phyloP scores from a whole-genome alignment of 441 rosid genomes.

The Pelargonium myrrhifolium region DNA sequence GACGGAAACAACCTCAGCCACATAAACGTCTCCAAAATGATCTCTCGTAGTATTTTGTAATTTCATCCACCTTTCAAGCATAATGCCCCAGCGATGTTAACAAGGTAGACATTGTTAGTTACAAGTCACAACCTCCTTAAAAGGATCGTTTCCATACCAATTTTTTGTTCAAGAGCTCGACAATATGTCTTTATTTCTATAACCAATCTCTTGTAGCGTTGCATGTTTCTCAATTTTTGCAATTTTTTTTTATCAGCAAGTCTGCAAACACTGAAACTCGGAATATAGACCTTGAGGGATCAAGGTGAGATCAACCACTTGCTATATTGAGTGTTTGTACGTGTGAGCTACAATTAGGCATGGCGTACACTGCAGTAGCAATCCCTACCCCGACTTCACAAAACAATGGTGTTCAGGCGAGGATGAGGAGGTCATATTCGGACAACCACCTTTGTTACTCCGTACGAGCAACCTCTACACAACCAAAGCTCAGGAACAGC shows the following conservation, averaged over 20 bases:
- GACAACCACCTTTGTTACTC: constrained; percentile 56
- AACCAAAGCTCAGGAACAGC: constrained; percentile 47
- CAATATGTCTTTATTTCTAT: too few relatives aligned
- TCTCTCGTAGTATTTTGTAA: background rate
- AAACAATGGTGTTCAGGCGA: background rate
- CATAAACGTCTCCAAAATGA: background rate
- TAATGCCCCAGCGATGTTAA: background rate
- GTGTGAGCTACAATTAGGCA: too few relatives aligned
- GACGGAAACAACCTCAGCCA: background rate
- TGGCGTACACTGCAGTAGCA: background rate
- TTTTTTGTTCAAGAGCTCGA: too few relatives aligned
- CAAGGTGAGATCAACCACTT: too few relatives aligned
- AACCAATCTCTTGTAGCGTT: too few relatives aligned
- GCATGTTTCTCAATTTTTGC: too few relatives aligned
- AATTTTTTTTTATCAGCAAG: too few relatives aligned
- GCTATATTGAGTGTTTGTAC: background rate
- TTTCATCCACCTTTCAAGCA: background rate
- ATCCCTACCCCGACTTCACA: background rate
- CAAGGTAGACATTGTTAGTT: too few relatives aligned
- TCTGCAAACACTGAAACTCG: too few relatives aligned
- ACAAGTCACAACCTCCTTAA: too few relatives aligned
- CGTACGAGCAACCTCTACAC: constrained; percentile 31
- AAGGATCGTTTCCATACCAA: too few relatives aligned
- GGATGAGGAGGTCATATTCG: constrained; percentile 43
- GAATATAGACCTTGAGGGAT: too few relatives aligned